Evolutionary conservation across 1,284 basidiomycete species (phyloP).

Genomic region (Fomitopsis betulina): DNA sequence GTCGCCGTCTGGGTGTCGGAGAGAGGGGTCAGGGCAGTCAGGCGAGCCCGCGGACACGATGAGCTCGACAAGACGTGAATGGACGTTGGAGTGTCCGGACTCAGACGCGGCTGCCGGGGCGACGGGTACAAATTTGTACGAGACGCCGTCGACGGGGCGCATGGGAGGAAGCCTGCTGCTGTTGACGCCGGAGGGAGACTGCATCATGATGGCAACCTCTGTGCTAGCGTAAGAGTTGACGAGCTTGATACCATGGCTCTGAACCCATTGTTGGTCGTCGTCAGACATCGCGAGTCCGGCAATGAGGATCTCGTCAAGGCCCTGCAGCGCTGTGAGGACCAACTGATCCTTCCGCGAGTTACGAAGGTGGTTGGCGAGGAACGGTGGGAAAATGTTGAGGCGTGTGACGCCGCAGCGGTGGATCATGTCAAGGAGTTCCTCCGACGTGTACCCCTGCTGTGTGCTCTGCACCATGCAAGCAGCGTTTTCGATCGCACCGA

Average conservation of each 20-base stretch:
- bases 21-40: constrained; percentile 60
- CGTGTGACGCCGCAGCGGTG: constrained; percentile 61
- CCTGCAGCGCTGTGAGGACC: constrained; percentile 51
- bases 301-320: constrained; percentile 57
- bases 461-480: constrained; percentile 68
- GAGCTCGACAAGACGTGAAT: constrained; percentile 52
- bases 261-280: constrained; percentile 65
- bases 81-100: constrained; percentile 44
- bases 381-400: constrained; percentile 65
- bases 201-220: constrained; percentile 62
- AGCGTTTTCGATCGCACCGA: constrained; percentile 61
- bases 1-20: constrained; percentile 55
- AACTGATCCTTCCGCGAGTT: constrained; percentile 52
- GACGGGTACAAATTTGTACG: constrained; percentile 56
- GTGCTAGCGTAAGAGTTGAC: constrained; percentile 72
- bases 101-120: constrained; percentile 32
- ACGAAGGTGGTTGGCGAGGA: constrained; percentile 57
- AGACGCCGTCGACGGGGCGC: constrained; percentile 48
- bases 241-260: constrained; percentile 50
- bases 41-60: constrained; percentile 58
- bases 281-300: constrained; percentile 54
- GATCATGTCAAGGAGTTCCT: constrained; percentile 70
- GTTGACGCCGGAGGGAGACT: constrained; percentile 31
- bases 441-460: constrained; percentile 55
- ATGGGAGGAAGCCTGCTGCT: constrained; percentile 40